phyloP scores from a whole-genome alignment of 352 stramenopile genomes.

The Pythium dissotocum region DNA sequence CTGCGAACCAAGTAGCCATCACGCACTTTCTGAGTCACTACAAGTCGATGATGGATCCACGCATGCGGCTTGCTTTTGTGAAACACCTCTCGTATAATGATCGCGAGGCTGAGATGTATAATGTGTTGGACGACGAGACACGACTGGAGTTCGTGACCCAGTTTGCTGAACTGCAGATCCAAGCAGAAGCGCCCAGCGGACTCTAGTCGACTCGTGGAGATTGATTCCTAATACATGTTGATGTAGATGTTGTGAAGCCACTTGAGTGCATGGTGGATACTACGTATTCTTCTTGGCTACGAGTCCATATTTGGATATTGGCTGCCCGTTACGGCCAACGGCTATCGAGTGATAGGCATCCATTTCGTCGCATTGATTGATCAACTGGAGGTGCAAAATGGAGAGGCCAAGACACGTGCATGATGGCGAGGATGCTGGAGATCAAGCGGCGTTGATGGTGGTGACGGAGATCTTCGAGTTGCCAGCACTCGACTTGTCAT shows the following conservation, averaged over 20 bases:
- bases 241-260: neutral
- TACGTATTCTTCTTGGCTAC: neutral
- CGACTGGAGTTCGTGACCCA: constrained; percentile 43
- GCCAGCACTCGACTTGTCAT: constrained; percentile 12
- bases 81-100: constrained; percentile 49
- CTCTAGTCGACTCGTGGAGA: neutral
- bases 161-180: constrained; percentile 24
- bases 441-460: neutral
- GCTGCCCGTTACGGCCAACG: neutral
- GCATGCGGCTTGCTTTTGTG: constrained; percentile 39
- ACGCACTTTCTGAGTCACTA: constrained; percentile 43
- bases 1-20: constrained; percentile 44
- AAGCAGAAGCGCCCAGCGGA: neutral
- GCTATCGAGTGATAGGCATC: neutral
- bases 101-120: constrained; percentile 63
- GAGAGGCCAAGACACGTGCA: neutral
- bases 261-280: too few relatives aligned
- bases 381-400: neutral
- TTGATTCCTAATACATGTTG: neutral
- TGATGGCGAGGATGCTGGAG: neutral
- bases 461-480: constrained; percentile 15
- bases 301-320: neutral
- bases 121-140: constrained; percentile 51
- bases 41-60: constrained; percentile 30
- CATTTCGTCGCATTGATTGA: neutral